Evolutionary conservation across 106 monocot genomes (phyloP), one percentile per base, ranked within the genome.

Genomic region (Acorus gramineus): DNA sequence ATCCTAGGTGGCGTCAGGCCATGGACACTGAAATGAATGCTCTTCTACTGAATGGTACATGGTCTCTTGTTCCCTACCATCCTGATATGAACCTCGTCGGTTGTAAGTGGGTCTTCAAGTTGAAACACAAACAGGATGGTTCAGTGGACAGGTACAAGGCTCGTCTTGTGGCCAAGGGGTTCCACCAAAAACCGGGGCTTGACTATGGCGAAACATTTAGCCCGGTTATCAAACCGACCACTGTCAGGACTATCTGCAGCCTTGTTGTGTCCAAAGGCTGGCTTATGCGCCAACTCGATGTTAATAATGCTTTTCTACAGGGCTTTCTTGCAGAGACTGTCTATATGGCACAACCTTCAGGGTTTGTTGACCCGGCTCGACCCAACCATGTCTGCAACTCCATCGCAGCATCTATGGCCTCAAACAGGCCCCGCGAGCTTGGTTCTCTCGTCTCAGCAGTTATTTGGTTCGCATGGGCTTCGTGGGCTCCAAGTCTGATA

Each of bases 21-120:
- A 56, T 56, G 55, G 55, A 5, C 11, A 56, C 55, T 56, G 55
- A 56, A 11, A 56, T 56, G 4, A n/a, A 56, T 56, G 55, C 55
- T 10, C 11, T 56, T 3, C 55, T 56, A 10, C 3, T 3, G 3
- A 56, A 56, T 56, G 7, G 11, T 5, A 56, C 55, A 7, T 56
- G 55, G n/a, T n/a, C n/a, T n/a, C n/a, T n/a, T n/a, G n/a, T n/a
- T n/a, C n/a, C n/a, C n/a, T n/a, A n/a, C n/a, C 3, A 3, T 10
- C 55, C 55, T 56, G 55, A 56, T 56, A 56, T 56, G 55, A 56
- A 56, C 11, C 3, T 56, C 3, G 55, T 56, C 11, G 55, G 55
- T 10, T 56, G 55, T n/a, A 56, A 56, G 11, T 56, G 55, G 55
- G 55, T 56, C 3, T 56, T 56, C 4, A 56, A 56, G 11, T 3